Conservation (phyloP, 202 grass and related monocot species). For the Alloteropsis angusta region DNA sequence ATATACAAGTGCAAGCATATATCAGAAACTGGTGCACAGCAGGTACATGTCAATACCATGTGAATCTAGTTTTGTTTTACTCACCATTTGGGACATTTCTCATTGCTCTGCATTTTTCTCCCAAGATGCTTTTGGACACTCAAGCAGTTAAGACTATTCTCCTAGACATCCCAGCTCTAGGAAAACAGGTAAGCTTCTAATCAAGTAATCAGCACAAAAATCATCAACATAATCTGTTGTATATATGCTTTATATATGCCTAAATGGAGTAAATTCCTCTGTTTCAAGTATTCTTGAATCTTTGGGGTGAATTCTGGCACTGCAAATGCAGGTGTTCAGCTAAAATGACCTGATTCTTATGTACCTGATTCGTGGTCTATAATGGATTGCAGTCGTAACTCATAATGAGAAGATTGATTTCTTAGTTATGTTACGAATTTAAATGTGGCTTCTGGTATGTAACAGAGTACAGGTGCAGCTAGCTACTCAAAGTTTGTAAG, state of each 20-base stretch:
- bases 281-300: conserved; percentile 14
- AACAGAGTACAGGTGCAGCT: conserved; percentile 58
- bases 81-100: conserved; percentile 17
- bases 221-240: conserved; percentile 9
- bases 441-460: conserved; percentile 13
- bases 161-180: conserved; percentile 87
- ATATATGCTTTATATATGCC: background rate
- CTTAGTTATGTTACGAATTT: background rate
- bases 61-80: background rate
- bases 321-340: background rate
- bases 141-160: conserved; percentile 94
- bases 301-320: conserved; percentile 2
- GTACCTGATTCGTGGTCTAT: background rate
- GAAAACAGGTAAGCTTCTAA: conserved; percentile 71
- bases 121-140: conserved; percentile 95
- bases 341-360: conserved; percentile 19
- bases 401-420: background rate
- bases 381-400: background rate
- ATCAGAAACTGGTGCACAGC: conserved; percentile 98
- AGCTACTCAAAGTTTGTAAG: conserved; percentile 98
- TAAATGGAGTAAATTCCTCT: conserved; percentile 1
- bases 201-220: conserved; percentile 11
- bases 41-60: conserved; percentile 40
- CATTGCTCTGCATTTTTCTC: conserved; percentile 17
- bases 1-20: conserved; percentile 99